phyloP scores from a whole-genome alignment of 768 basidiomycete genomes.

The Neoboletus magnificus region DNA sequence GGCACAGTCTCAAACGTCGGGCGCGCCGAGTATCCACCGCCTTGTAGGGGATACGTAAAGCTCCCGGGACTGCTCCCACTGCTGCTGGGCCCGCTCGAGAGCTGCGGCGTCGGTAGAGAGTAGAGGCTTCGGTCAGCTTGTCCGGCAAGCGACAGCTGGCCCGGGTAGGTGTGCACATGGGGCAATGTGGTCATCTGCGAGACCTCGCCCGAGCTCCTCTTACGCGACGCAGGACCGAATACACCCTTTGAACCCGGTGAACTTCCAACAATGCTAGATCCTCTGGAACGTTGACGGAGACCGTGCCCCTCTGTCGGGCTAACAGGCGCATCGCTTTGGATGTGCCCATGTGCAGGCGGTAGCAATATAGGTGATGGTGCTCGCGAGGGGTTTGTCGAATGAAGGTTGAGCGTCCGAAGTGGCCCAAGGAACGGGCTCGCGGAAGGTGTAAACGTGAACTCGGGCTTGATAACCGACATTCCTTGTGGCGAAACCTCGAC shows the following conservation, averaged over 20 bases:
- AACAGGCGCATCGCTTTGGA: slow-evolving; percentile 25
- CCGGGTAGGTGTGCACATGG: slow-evolving; percentile 33
- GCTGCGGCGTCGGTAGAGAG: slow-evolving; percentile 54
- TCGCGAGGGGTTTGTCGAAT: slow-evolving; percentile 64
- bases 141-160: slow-evolving; percentile 29
- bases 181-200: slow-evolving; percentile 27
- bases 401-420: slow-evolving; percentile 70
- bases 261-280: slow-evolving; percentile 36
- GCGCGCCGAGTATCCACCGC: slow-evolving; percentile 13
- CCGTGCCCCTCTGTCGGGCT: slow-evolving; percentile 35
- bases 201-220: slow-evolving; percentile 32
- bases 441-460: slow-evolving; percentile 58
- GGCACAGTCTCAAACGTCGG: slow-evolving; percentile 22
- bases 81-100: slow-evolving; percentile 62
- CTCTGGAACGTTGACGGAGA: slow-evolving; percentile 25
- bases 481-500: slow-evolving; percentile 32
- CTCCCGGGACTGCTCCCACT: slow-evolving; percentile 61
- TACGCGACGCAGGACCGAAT: slow-evolving; percentile 24
- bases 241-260: slow-evolving; percentile 33
- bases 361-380: slow-evolving; percentile 70
- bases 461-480: slow-evolving; percentile 26
- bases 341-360: slow-evolving; percentile 43
- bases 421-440: slow-evolving; percentile 81
- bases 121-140: slow-evolving; percentile 24
- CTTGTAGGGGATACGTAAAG: slow-evolving; percentile 38